Evolutionary conservation across 2,329 filamentous ascomycete genomes (phyloP).

Genomic region (Hypoxylon sp.): DNA sequence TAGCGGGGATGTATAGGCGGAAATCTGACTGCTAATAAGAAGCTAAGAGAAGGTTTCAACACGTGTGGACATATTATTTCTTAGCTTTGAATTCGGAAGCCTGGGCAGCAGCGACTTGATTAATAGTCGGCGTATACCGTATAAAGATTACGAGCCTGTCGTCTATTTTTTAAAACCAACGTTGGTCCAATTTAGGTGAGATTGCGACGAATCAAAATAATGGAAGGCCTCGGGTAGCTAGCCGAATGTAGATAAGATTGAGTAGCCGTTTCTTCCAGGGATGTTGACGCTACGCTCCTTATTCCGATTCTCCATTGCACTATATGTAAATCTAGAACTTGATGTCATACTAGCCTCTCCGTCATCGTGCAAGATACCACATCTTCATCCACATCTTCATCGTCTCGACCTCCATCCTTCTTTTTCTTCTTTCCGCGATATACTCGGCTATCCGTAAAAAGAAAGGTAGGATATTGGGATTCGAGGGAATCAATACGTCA

Average conservation of each 20-base stretch:
- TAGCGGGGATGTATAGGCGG: neutral
- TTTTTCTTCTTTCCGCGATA: slow-evolving; percentile 8
- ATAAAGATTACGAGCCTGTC: slow-evolving; percentile 8
- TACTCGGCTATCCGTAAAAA: slow-evolving; percentile 12
- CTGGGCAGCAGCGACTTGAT: slow-evolving; percentile 8
- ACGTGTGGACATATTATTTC: neutral
- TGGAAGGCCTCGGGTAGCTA: slow-evolving; percentile 26
- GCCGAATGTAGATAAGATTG: slow-evolving; percentile 21
- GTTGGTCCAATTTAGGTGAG: slow-evolving; percentile 5
- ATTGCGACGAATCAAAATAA: slow-evolving; percentile 27
- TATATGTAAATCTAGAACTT: slow-evolving; percentile 12
- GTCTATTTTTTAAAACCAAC: slow-evolving; percentile 7
- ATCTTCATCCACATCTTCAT: slow-evolving; percentile 3
- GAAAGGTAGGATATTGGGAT: slow-evolving; percentile 34
- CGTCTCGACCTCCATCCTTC: neutral
- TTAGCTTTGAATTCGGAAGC: neutral
- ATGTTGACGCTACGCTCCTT: slow-evolving; percentile 42
- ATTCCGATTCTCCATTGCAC: slow-evolving; percentile 26
- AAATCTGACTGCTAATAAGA: neutral
- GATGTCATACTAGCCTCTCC: slow-evolving; percentile 25
- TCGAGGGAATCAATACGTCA: slow-evolving; percentile 28
- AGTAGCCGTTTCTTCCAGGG: slow-evolving; percentile 29
- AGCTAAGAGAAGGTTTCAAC: neutral
- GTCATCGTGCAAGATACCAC: slow-evolving; percentile 1
- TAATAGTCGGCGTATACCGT: slow-evolving; percentile 10